phyloP scores from a whole-genome alignment of 805 yeast genomes.

The Candida pseudofarinosa region DNA sequence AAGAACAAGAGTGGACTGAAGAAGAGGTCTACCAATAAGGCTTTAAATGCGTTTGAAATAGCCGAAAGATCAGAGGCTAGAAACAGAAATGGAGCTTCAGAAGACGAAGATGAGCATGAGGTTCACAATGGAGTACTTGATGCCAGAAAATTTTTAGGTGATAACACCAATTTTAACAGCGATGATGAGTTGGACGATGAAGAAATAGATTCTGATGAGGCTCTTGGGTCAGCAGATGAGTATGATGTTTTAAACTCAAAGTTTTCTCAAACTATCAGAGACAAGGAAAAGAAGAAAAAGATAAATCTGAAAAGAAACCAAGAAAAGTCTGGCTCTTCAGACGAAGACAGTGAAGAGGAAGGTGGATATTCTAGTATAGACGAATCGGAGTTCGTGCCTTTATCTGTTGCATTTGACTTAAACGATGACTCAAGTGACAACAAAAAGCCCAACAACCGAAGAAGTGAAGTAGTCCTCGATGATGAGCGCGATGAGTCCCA shows the following conservation, averaged over 20 bases:
- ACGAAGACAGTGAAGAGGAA: slow-evolving; percentile 37
- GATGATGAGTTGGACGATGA: slow-evolving; percentile 48
- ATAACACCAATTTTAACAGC: slow-evolving; percentile 19
- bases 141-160: slow-evolving; percentile 32
- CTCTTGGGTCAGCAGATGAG: slow-evolving; percentile 77
- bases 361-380: slow-evolving; percentile 71
- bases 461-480: slow-evolving; percentile 23
- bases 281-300: slow-evolving; percentile 39
- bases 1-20: slow-evolving; percentile 17
- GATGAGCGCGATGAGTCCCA: slow-evolving; percentile 25
- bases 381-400: slow-evolving; percentile 66
- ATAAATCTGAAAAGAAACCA: slow-evolving; percentile 23
- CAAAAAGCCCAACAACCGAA: slow-evolving; percentile 10
- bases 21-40: slow-evolving; percentile 33
- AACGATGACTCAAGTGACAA: slow-evolving; percentile 51
- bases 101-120: slow-evolving; percentile 18
- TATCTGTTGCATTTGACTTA: slow-evolving; percentile 87
- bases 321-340: slow-evolving; percentile 28
- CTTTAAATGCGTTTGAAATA: slow-evolving; percentile 42
- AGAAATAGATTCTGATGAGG: slow-evolving; percentile 83
- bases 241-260: slow-evolving; percentile 59
- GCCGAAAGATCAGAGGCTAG: slow-evolving; percentile 37
- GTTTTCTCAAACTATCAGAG: slow-evolving; percentile 67
- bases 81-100: slow-evolving; percentile 11
- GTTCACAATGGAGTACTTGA: slow-evolving; percentile 38